Conservation (phyloP, 179 eudicot genomes). For the Nepenthes alata region DNA sequence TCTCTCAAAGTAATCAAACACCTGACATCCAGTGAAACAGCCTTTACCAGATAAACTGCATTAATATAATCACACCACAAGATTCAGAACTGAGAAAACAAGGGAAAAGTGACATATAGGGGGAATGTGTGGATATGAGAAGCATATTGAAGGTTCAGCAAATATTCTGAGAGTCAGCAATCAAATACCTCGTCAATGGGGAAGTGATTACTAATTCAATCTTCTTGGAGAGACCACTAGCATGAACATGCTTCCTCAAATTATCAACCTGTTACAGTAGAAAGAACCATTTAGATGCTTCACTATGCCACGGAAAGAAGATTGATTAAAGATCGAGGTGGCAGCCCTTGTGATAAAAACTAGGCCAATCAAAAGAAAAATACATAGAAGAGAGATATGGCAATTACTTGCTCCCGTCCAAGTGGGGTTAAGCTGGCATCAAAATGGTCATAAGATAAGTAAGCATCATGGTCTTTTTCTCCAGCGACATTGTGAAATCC, state of each 20-base stretch:
- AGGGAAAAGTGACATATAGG: too few relatives aligned
- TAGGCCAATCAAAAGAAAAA: slow-evolving; percentile 17
- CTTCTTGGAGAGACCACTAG: slow-evolving; percentile 46
- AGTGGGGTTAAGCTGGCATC: slow-evolving; percentile 78
- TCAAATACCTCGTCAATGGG: slow-evolving; percentile 61
- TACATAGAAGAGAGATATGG: not conserved
- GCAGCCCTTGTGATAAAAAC: slow-evolving; percentile 20
- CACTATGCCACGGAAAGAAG: not conserved
- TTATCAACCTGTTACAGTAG: slow-evolving; percentile 52
- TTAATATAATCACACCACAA: too few relatives aligned
- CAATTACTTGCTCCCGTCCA: slow-evolving; percentile 83
- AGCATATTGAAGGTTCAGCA: too few relatives aligned
- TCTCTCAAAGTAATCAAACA: too few relatives aligned
- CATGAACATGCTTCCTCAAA: slow-evolving; percentile 58
- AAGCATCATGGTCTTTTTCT: slow-evolving; percentile 44
- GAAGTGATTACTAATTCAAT: slow-evolving; percentile 65
- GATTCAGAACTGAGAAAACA: too few relatives aligned
- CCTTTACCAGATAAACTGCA: too few relatives aligned
- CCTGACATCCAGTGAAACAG: too few relatives aligned
- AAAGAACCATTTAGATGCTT: slow-evolving; percentile 2
- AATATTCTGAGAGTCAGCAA: too few relatives aligned
- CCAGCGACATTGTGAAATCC: slow-evolving; percentile 86
- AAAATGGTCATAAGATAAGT: slow-evolving; percentile 53
- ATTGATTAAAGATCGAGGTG: slow-evolving; percentile 9
- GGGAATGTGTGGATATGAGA: too few relatives aligned